These are phyloP conservation scores for Pseudoperonospora humuli DNA, from an alignment of 352 stramenopile genomes.

Conservation along the genomic window DNA sequence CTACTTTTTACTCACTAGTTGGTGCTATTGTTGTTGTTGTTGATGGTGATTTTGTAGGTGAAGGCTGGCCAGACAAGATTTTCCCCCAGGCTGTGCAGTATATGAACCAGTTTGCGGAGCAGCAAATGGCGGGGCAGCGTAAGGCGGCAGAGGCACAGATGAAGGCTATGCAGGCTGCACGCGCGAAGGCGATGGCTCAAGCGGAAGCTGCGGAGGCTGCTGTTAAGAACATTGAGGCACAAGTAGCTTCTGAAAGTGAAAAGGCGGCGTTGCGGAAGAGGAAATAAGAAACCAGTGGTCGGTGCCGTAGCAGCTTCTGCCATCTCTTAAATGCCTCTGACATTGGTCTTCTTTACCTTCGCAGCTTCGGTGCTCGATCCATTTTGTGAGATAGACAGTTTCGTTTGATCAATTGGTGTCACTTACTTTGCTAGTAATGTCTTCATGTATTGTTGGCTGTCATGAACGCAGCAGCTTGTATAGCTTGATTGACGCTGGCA, in stretches of 20 bases:
- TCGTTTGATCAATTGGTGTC: conserved; percentile 27
- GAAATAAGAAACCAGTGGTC: conserved; percentile 31
- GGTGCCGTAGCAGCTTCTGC: conserved; percentile 7
- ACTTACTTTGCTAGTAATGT: conserved; percentile 5
- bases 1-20: background rate
- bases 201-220: conserved; percentile 25
- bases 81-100: conserved; percentile 85
- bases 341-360: conserved; percentile 10
- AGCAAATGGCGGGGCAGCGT: conserved; percentile 75
- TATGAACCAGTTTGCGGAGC: conserved; percentile 83
- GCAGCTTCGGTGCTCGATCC: conserved; percentile 15
- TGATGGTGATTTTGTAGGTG: conserved; percentile 26
- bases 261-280: conserved; percentile 52
- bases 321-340: conserved; percentile 13
- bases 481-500: conserved; percentile 26
- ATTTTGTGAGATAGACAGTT: conserved; percentile 34
- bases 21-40: conserved; percentile 1
- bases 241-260: conserved; percentile 27
- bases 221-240: conserved; percentile 34
- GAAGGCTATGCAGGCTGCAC: conserved; percentile 47
- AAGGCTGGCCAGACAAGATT: conserved; percentile 83
- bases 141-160: conserved; percentile 68
- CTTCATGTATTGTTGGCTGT: conserved; percentile 9
- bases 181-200: conserved; percentile 44
- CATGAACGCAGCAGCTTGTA: conserved; percentile 18